phyloP scores from a whole-genome alignment of 495 filamentous ascomycete species.

The Aspergillus homomorphus region DNA sequence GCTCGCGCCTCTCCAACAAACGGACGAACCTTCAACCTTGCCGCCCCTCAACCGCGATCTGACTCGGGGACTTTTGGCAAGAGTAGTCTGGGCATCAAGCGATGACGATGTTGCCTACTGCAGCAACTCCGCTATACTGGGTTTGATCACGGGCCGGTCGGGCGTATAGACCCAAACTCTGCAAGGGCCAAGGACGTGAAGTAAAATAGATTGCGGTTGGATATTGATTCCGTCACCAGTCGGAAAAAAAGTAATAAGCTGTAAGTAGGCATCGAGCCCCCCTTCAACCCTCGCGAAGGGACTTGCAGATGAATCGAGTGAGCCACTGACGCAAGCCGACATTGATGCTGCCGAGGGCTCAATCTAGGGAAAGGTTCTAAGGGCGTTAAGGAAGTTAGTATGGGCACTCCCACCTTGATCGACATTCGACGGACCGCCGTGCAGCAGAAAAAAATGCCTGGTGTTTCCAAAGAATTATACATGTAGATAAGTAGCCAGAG shows the following conservation, averaged over 20 bases:
- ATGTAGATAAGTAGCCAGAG: background rate
- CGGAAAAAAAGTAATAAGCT: background rate
- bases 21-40: background rate
- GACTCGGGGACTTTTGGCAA: background rate
- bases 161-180: background rate
- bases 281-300: background rate
- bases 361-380: background rate
- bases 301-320: background rate
- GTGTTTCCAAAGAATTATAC: background rate
- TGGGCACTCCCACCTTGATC: background rate
- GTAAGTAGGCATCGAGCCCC: background rate
- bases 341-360: background rate
- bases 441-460: background rate
- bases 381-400: background rate
- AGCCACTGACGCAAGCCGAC: slow-evolving; percentile 3
- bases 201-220: background rate
- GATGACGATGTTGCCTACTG: background rate
- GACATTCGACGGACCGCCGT: background rate
- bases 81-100: background rate
- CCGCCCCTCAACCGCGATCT: background rate
- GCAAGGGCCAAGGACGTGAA: background rate
- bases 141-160: background rate
- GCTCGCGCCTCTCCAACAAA: background rate
- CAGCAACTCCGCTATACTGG: background rate
- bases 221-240: background rate